Percentiles rank a stretch among this genome's conserved stretches.
phyloP scores from a whole-genome alignment of 805 yeast species.

The Kazachstania psychrophila region DNA sequence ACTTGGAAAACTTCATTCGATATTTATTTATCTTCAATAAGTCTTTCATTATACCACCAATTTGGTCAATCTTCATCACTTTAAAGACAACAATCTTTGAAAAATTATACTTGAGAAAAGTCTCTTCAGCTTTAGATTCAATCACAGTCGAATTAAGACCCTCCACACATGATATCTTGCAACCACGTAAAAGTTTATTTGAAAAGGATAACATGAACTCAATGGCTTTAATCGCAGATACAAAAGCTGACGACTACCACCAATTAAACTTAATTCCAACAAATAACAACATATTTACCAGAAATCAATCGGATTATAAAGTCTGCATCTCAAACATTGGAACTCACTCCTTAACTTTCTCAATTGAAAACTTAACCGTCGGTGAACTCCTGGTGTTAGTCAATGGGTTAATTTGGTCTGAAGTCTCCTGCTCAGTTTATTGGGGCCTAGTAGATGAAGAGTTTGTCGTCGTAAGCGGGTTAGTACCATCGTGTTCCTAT shows the following conservation, averaged over 20 bases:
- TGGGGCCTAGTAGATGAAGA: conserved; percentile 37
- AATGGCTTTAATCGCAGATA: conserved; percentile 32
- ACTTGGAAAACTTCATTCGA: conserved; percentile 26
- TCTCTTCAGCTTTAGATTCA: no score
- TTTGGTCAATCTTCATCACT: conserved; percentile 47
- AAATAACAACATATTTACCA: conserved; percentile 22
- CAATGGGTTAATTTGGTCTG: conserved; percentile 64
- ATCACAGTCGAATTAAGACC: no score
- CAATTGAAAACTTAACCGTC: conserved; percentile 36
- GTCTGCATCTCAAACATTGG: conserved; percentile 43
- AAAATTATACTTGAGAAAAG: conserved; percentile 39
- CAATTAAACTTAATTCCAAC: conserved; percentile 22
- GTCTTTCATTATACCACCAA: conserved; percentile 34
- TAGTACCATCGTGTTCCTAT: conserved; percentile 56
- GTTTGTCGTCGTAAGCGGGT: conserved; percentile 51
- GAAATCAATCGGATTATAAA: conserved; percentile 27
- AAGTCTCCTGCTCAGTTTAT: conserved; percentile 41
- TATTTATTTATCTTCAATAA: conserved; percentile 24
- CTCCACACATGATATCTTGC: no score
- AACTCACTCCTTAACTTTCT: conserved; percentile 44
- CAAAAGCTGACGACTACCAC: conserved; percentile 24
- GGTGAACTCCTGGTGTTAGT: conserved; percentile 41
- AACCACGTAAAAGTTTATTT: no score
- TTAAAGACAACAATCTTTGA: conserved; percentile 40
- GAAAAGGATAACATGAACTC: no score